A percentile compares a stretch with the other conserved stretches of the same genome.
These are phyloP conservation scores for Alternaria infectoria DNA, from an alignment of 2,329 filamentous ascomycete species.

Conservation along the genomic window DNA sequence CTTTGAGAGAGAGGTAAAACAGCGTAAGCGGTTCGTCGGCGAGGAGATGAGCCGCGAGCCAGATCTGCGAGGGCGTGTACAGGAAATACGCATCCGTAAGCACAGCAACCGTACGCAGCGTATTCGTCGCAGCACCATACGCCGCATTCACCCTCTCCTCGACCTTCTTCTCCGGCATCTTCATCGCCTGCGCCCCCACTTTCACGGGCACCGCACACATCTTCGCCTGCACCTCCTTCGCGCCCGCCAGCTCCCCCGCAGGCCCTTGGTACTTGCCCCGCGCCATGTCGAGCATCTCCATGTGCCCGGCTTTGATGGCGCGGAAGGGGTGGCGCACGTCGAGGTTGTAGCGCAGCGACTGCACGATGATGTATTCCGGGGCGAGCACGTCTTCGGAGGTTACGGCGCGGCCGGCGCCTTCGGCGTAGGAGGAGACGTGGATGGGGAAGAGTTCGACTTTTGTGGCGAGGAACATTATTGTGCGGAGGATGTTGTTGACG, in stretches of 20 bases:
- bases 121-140: constrained; percentile 70
- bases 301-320: constrained; percentile 81
- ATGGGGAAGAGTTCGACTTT: constrained; percentile 90
- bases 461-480: constrained; percentile 88
- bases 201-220: constrained; percentile 38
- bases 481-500: constrained; percentile 85
- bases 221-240: constrained; percentile 32
- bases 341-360: constrained; percentile 90
- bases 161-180: constrained; percentile 28
- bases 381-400: constrained; percentile 83
- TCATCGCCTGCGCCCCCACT: constrained; percentile 17
- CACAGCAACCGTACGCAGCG: constrained; percentile 69
- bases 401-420: constrained; percentile 54
- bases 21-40: constrained; percentile 69
- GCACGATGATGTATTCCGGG: constrained; percentile 90
- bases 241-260: constrained; percentile 18
- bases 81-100: constrained; percentile 97
- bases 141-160: constrained; percentile 63
- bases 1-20: constrained; percentile 56
- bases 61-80: constrained; percentile 92
- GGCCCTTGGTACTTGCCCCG: constrained; percentile 61
- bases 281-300: constrained; percentile 76
- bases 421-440: constrained; percentile 65
- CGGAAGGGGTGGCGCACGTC: constrained; percentile 91
- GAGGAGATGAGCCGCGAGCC: constrained; percentile 79